Evolutionary conservation across 495 filamentous ascomycete species (phyloP).

Genomic region (Penicillium odoratum): DNA sequence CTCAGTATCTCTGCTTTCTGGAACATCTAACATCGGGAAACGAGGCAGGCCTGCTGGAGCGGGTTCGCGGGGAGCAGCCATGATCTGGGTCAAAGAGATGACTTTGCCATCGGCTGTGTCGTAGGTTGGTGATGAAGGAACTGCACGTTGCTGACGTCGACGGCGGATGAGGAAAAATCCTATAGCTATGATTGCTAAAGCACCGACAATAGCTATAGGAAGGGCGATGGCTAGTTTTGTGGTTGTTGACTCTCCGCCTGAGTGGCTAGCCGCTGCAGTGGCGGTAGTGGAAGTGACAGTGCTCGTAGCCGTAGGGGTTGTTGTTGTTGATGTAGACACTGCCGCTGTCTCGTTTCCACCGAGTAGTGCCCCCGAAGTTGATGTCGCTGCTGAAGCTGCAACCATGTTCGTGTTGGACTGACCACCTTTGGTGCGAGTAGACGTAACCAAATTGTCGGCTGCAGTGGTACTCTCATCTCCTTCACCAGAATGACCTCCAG

Average conservation of each 20-base stretch:
- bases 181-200: constrained; percentile 25
- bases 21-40: constrained; percentile 14
- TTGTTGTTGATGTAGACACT: constrained; percentile 4
- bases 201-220: constrained; percentile 36
- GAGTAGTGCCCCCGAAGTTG: neutral
- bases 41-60: constrained; percentile 2
- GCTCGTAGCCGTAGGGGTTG: neutral
- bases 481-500: neutral
- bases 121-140: constrained; percentile 10
- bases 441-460: neutral
- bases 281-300: neutral
- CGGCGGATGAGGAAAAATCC: constrained; percentile 30
- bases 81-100: constrained; percentile 23
- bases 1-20: constrained; percentile 1
- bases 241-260: constrained; percentile 18
- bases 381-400: neutral
- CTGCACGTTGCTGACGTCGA: constrained; percentile 12
- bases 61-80: constrained; percentile 9
- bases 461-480: neutral
- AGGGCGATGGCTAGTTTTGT: constrained; percentile 42
- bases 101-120: constrained; percentile 10
- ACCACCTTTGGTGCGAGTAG: too few relatives aligned
- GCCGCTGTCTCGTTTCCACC: neutral
- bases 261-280: constrained; percentile 9
- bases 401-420: neutral